Conservation (phyloP, 2,329 filamentous ascomycete species). For the Daldinia sp. region DNA sequence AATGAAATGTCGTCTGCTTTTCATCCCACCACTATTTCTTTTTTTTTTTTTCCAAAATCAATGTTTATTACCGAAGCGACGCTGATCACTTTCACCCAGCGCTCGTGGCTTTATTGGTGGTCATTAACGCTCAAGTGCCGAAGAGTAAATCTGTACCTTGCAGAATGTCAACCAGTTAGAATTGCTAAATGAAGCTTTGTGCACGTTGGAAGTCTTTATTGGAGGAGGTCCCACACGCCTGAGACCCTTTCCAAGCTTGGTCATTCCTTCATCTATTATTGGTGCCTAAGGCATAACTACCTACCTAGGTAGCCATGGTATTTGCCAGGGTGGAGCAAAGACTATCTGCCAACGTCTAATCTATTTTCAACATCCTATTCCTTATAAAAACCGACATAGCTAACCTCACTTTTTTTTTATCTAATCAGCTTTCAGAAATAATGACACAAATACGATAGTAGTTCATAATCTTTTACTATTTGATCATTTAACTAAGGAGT, state of each 20-base stretch:
- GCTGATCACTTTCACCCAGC: conserved; percentile 15
- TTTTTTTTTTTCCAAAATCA: too few relatives aligned
- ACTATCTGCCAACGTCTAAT: conserved; percentile 12
- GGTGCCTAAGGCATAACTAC: conserved; percentile 11
- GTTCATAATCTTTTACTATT: too few relatives aligned
- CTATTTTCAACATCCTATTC: conserved; percentile 13
- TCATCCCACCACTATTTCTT: background rate
- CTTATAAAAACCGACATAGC: too few relatives aligned
- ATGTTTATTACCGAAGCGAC: conserved; percentile 15
- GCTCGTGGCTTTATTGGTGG: conserved; percentile 21
- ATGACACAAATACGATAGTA: background rate
- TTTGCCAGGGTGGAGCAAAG: conserved; percentile 2
- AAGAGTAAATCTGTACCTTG: conserved; percentile 4
- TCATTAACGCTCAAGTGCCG: conserved; percentile 12
- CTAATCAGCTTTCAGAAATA: too few relatives aligned
- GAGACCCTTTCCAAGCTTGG: conserved; percentile 31
- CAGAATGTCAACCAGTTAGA: conserved; percentile 20
- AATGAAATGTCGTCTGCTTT: background rate
- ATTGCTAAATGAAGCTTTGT: background rate
- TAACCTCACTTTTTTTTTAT: background rate
- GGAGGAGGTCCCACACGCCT: conserved; percentile 7
- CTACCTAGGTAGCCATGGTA: background rate
- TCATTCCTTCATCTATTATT: conserved; percentile 24
- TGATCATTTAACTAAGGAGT: too few relatives aligned
- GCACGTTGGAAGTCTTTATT: conserved; percentile 9